phyloP scores from a whole-genome alignment of 257 asterid species.

The Echites panduratus region DNA sequence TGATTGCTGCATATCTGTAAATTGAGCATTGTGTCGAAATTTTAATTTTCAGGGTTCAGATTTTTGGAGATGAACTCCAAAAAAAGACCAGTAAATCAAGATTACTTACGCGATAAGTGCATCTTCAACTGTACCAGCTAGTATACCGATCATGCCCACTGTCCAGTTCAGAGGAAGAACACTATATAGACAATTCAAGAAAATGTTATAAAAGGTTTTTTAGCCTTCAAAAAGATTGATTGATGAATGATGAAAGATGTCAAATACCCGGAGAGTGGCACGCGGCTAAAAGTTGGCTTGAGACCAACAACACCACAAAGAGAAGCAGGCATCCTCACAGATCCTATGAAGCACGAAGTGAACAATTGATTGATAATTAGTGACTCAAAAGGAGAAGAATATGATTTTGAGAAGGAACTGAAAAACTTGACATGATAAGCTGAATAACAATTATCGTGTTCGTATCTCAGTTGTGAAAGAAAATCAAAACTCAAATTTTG shows the following conservation, averaged over 20 bases:
- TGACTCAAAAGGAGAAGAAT: neutral
- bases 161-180: conserved; percentile 87
- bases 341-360: conserved; percentile 37
- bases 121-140: conserved; percentile 82
- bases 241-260: too few relatives aligned
- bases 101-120: conserved; percentile 62
- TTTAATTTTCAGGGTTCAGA: neutral
- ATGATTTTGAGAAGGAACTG: neutral
- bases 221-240: too few relatives aligned
- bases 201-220: neutral
- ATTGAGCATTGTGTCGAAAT: neutral
- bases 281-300: conserved; percentile 84
- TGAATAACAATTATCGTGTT: neutral
- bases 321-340: conserved; percentile 91
- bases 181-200: conserved; percentile 22
- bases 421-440: too few relatives aligned
- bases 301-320: conserved; percentile 95
- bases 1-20: conserved; percentile 80
- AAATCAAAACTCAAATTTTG: too few relatives aligned
- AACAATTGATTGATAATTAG: neutral
- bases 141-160: conserved; percentile 87
- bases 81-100: conserved; percentile 3
- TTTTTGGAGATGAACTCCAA: neutral
- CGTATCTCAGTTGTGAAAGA: neutral
- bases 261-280: conserved; percentile 67